Conservation (phyloP, 2,329 filamentous ascomycete species). For the Diplocarpon mali region DNA sequence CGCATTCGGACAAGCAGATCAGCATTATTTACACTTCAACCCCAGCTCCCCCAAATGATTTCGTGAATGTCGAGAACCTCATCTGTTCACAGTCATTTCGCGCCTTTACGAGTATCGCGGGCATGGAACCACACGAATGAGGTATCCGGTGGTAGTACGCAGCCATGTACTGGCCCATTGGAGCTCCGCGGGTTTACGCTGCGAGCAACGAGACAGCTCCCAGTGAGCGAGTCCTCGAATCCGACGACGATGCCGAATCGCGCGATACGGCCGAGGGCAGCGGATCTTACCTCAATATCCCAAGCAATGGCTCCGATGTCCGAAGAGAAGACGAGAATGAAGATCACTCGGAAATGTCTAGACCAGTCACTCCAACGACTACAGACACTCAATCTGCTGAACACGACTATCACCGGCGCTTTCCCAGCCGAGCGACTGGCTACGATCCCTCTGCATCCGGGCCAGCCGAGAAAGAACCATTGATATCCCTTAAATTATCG, state of each 20-base stretch:
- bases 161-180: conserved; percentile 86
- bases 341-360: conserved; percentile 24
- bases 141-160: conserved; percentile 22
- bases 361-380: conserved; percentile 44
- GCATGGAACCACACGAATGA: conserved; percentile 28
- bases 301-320: conserved; percentile 18
- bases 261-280: conserved; percentile 29
- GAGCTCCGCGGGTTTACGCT: conserved; percentile 73
- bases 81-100: not conserved
- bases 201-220: conserved; percentile 55
- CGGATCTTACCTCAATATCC: conserved; percentile 23
- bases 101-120: conserved; percentile 1
- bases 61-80: conserved; percentile 6
- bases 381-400: conserved; percentile 50
- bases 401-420: conserved; percentile 33
- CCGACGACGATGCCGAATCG: conserved; percentile 48
- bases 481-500: conserved; percentile 66
- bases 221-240: conserved; percentile 39
- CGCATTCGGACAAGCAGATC: not conserved
- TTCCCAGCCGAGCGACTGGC: conserved; percentile 10
- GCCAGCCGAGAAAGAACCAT: conserved; percentile 41
- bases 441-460: conserved; percentile 9
- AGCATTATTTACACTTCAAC: not conserved
- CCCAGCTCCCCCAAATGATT: not conserved
- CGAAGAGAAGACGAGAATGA: conserved; percentile 20